Base-by-base conservation (phyloP, 768 basidiomycete species). In the Mycena epipterygia region DNA sequence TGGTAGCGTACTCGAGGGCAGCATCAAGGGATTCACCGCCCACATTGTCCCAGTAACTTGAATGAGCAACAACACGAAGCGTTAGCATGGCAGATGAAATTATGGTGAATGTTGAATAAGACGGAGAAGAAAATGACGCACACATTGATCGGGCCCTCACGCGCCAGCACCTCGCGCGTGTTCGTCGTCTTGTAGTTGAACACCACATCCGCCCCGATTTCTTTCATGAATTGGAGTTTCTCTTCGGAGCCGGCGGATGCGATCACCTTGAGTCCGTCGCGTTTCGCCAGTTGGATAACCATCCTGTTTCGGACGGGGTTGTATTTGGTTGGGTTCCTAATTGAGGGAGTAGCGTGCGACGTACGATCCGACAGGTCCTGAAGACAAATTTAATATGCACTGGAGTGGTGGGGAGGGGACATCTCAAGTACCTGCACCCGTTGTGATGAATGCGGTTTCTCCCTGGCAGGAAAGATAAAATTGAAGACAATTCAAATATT, bases 191-290 rank as follows among this genome's bases (percentile, higher is more conserved):
- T 60, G n/a, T 57, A 57, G 37, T 57, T 57, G 37, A 57, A 57
- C 11, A 25, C 55, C 5, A 57, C 37, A 7, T 57, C 58, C 19
- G 58, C 58, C 8, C 58, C 58, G 42, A 60, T 30, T 12, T 46
- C 42, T 21, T 44, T 29, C 58, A 60, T 60, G 42, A 46, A 60
- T 14, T 60, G n/a, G 29, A 46, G 21, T n/a, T 55, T 64, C 41
- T 44, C 63, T 21, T 64, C 63, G n/a, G 63, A 64, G 29, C 63
- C 63, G n/a, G 63, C 63, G 30, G 30, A 64, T 30, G 63, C 63
- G 30, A 64, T 64, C 39, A 64, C 63, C 21, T 55, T 64, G 29
- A 64, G 63, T 5, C 63, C 63, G 27, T 64, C 63, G 51, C 39
- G 52, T 11, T 64, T 64, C 21, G 63, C 63, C 7, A 64, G 6